phyloP scores from a whole-genome alignment of 164 flowering plant genomes.

The Tinospora cordifolia region DNA sequence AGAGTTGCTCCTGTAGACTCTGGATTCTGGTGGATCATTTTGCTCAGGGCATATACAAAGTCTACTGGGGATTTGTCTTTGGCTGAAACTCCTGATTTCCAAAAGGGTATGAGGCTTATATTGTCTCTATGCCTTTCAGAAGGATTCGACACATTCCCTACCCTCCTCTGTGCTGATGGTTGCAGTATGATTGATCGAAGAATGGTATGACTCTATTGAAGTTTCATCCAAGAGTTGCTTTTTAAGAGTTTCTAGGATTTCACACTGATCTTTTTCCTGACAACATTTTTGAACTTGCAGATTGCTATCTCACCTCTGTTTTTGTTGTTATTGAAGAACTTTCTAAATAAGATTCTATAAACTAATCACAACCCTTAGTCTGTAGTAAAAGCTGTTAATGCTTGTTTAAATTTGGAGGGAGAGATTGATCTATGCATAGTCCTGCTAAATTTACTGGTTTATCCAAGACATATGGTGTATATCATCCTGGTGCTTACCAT shows the following conservation, averaged over 20 bases:
- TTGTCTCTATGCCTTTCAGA: constrained; percentile 29
- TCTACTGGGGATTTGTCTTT: constrained; percentile 33
- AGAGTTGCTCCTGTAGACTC: constrained; percentile 38
- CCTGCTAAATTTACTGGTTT: not conserved
- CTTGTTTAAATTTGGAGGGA: not conserved
- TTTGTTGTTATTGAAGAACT: no score
- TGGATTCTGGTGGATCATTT: constrained; percentile 37
- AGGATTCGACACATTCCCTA: constrained; percentile 34
- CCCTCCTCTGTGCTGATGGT: constrained; percentile 34
- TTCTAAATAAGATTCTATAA: no score
- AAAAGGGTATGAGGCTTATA: constrained; percentile 33
- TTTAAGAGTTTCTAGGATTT: not conserved
- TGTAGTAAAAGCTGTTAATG: not conserved
- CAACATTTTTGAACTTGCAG: not conserved
- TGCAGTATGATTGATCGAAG: constrained; percentile 32
- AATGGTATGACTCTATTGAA: constrained; percentile 20
- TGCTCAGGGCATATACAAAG: constrained; percentile 32
- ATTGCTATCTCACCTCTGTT: not conserved
- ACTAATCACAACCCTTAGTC: not conserved
- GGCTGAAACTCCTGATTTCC: constrained; percentile 29
- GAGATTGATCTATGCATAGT: not conserved
- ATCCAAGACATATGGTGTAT: no score
- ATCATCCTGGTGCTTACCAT: not conserved
- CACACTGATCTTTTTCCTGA: not conserved
- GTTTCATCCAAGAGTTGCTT: not conserved